Conservation (phyloP, 2,329 filamentous ascomycete genomes). For the Microdochium bolleyi region DNA sequence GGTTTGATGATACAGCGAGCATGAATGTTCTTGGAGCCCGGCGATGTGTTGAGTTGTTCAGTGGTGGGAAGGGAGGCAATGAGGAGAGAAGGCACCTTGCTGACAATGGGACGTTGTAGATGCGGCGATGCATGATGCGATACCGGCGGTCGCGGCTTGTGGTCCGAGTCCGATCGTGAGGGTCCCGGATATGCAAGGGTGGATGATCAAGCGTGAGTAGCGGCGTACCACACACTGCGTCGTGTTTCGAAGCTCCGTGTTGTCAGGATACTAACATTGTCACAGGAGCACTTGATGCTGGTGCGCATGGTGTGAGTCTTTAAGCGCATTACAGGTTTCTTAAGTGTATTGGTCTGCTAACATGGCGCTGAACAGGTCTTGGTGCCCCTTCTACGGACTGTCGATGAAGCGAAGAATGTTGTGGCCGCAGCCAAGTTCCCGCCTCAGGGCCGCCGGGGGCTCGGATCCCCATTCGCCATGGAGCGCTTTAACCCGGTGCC, state of each 20-base stretch:
- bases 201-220: conserved; percentile 47
- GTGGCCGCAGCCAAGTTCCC: conserved; percentile 48
- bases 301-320: conserved; percentile 44
- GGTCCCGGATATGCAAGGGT: conserved; percentile 47
- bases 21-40: neutral
- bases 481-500: conserved; percentile 37
- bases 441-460: conserved; percentile 43
- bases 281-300: conserved; percentile 46
- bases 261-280: conserved; percentile 12
- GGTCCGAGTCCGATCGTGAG: conserved; percentile 48
- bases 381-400: conserved; percentile 45
- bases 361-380: conserved; percentile 26
- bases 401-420: conserved; percentile 40
- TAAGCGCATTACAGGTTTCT: neutral
- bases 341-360: neutral
- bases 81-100: neutral
- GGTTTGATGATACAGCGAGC: no score
- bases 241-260: no score
- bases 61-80: neutral
- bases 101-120: conserved; percentile 22
- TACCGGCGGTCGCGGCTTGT: conserved; percentile 46
- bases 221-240: neutral
- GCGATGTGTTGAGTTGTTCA: neutral
- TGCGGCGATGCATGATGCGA: conserved; percentile 48
- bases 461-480: conserved; percentile 47